Evolutionary conservation across 768 basidiomycete genomes (phyloP).

Genomic region (Suillus cothurnatus): DNA sequence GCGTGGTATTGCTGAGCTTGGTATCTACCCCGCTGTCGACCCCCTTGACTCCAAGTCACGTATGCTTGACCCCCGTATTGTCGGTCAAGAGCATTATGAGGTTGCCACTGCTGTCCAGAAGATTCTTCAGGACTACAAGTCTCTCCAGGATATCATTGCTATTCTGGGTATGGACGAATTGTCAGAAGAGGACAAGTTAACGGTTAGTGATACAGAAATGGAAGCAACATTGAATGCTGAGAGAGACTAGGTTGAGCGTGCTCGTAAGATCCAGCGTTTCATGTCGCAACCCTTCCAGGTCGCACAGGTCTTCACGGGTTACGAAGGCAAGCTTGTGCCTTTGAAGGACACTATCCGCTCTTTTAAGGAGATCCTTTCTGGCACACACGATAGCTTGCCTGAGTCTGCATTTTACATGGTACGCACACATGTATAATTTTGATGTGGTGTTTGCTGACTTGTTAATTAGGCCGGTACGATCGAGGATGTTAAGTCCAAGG

Average conservation of each 20-base stretch:
- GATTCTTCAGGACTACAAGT: slow-evolving; percentile 97
- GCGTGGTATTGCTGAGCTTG: slow-evolving; percentile 97
- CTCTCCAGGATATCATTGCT: slow-evolving; percentile 99
- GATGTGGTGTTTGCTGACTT: slow-evolving; percentile 4
- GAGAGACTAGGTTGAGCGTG: slow-evolving; percentile 80
- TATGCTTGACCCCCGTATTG: slow-evolving; percentile 99
- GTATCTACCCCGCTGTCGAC: slow-evolving; percentile 99
- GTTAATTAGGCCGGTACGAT: slow-evolving; percentile 76
- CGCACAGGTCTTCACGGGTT: slow-evolving; percentile 99
- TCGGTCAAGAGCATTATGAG: slow-evolving; percentile 92
- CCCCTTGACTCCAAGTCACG: slow-evolving; percentile 99
- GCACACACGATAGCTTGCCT: slow-evolving; percentile 84
- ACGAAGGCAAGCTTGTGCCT: slow-evolving; percentile 95
- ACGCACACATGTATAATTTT: slow-evolving; percentile 17
- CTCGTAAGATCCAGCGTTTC: slow-evolving; percentile 98
- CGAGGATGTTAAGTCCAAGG: slow-evolving; percentile 96
- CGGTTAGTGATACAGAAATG: slow-evolving; percentile 53
- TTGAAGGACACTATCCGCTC: slow-evolving; percentile 96
- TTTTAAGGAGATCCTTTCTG: slow-evolving; percentile 97
- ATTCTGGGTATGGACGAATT: slow-evolving; percentile 99
- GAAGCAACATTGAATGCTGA: neutral
- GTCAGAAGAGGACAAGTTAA: slow-evolving; percentile 99
- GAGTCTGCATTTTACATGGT: slow-evolving; percentile 99
- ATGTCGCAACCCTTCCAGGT: slow-evolving; percentile 99
- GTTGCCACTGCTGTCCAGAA: slow-evolving; percentile 97